phyloP scores from a whole-genome alignment of 768 basidiomycete genomes.

The Lanmaoa pseudosensibilis region DNA sequence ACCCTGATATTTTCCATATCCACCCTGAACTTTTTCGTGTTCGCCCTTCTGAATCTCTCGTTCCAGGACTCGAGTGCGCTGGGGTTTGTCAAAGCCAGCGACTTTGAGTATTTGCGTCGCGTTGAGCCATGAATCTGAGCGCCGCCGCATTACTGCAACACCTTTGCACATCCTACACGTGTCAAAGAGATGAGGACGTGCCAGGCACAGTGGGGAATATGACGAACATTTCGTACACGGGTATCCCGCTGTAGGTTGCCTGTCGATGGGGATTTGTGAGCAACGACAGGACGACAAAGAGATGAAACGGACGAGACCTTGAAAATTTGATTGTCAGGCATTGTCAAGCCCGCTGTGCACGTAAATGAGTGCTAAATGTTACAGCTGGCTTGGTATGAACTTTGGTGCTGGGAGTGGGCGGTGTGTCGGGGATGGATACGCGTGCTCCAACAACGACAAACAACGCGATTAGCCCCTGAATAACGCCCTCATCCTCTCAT shows the following conservation, averaged over 20 bases:
- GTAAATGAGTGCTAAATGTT: constrained; percentile 8
- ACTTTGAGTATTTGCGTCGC: constrained; percentile 99
- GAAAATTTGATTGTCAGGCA: constrained; percentile 88
- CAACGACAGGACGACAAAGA: neutral
- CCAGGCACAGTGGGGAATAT: constrained; percentile 34
- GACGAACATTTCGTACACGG: constrained; percentile 87
- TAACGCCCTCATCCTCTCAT: neutral
- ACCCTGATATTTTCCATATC: constrained; percentile 99
- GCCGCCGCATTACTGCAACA: constrained; percentile 96
- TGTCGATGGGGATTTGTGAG: constrained; percentile 32
- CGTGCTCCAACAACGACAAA: constrained; percentile 43
- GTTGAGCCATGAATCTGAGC: constrained; percentile 96
- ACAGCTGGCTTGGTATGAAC: constrained; percentile 1
- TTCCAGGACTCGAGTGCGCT: constrained; percentile 94
- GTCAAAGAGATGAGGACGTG: constrained; percentile 37
- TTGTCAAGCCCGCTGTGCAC: constrained; percentile 31
- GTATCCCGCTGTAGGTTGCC: constrained; percentile 93
- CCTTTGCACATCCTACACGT: constrained; percentile 86
- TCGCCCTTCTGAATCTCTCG: constrained; percentile 98
- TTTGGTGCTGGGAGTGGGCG: constrained; percentile 22
- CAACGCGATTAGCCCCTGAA: constrained; percentile 36
- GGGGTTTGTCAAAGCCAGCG: constrained; percentile 98
- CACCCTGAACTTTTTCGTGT: constrained; percentile 99
- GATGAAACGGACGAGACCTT: constrained; percentile 50
- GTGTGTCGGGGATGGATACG: constrained; percentile 24